Base-by-base conservation (phyloP, 495 filamentous ascomycete genomes). In the Terfezia claveryi region DNA sequence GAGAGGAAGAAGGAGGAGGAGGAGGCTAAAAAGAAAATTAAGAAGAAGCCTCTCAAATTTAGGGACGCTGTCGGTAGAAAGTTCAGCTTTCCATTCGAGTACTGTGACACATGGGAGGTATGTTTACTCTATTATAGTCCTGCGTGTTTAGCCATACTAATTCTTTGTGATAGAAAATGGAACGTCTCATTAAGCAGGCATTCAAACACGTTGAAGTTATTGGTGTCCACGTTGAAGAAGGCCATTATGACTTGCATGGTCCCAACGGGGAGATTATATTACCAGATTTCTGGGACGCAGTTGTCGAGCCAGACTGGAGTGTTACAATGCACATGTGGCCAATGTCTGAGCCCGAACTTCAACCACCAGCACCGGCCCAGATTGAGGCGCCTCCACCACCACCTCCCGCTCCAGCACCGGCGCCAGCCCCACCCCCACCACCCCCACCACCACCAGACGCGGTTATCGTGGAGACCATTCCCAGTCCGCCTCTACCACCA, bases 271-370 rank as follows among this genome's bases (percentile, higher is more conserved):
- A 74, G 36, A 71, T 74, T 36, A 72, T 76, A 38, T 62, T 76
- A 2, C 73, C 73, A 8, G 67, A 72, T 50, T 66, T 75, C 11
- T 76, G 73, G 73, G 73, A 74, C 32, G 71, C 71, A 23, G 67
- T 74, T 41, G 65, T 75, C 17, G 71, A 75, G 57, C 73, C 73
- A 2, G 72, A 71, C 49, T 93, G 85, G 85, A 73, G 76, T 41
- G 82, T 95, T 61, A 87, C 80, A 3, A 94, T 94, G 89, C 84
- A 92, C 59, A 91, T 94, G 86, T 95, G 88, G 88, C 87, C 89
- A 6, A 82, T 94, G 73, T 78, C 63, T 1, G 50, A 51, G 50
- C 64, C 62, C 2, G 61, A 63, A 12, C 62, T 63, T 4, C 10
- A 12, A 12, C 57, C 59, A 23, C 62, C 62, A 37, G 38, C 44